Evolutionary conservation across 345 rosid genomes (phyloP).

Genomic region (Lumnitzera littorea): DNA sequence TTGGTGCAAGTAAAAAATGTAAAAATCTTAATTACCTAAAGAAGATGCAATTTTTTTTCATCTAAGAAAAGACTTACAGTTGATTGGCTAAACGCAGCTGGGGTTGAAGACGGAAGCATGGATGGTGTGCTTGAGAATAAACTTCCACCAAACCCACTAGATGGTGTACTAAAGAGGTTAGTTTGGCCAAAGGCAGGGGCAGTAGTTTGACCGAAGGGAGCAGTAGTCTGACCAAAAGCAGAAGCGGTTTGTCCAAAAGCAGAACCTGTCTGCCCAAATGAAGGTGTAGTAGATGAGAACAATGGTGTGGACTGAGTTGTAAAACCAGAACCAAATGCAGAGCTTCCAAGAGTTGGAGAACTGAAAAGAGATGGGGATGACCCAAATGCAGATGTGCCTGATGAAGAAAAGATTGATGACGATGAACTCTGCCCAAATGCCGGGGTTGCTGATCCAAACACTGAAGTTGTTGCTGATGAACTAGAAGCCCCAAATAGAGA

Average conservation of each 20-base stretch:
- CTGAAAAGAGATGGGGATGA: slow-evolving; percentile 52
- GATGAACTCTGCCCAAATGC: slow-evolving; percentile 40
- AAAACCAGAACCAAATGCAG: slow-evolving; percentile 37
- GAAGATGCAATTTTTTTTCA: no score
- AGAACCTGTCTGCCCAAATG: slow-evolving; percentile 53
- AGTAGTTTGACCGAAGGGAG: slow-evolving; percentile 31
- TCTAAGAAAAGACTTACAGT: slow-evolving; percentile 29
- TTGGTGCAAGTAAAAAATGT: no score
- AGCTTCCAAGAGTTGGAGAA: slow-evolving; percentile 35
- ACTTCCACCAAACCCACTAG: slow-evolving; percentile 29
- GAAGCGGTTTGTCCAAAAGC: slow-evolving; percentile 48
- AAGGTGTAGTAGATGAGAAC: slow-evolving; percentile 37
- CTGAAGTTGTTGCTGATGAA: slow-evolving; percentile 31
- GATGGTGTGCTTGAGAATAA: slow-evolving; percentile 40
- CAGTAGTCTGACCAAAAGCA: slow-evolving; percentile 28
- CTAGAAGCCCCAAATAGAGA: slow-evolving; percentile 35
- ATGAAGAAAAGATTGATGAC: slow-evolving; percentile 36
- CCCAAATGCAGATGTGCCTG: slow-evolving; percentile 46
- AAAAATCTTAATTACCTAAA: no score
- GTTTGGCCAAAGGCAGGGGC: slow-evolving; percentile 40
- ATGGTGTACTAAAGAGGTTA: slow-evolving; percentile 42
- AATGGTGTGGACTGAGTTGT: slow-evolving; percentile 53
- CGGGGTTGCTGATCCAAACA: slow-evolving; percentile 37
- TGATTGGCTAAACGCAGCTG: slow-evolving; percentile 34
- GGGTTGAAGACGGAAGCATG: slow-evolving; percentile 18